phyloP scores from a whole-genome alignment of 192 early-diverging fungal species.

The Linnemannia schmuckeri region DNA sequence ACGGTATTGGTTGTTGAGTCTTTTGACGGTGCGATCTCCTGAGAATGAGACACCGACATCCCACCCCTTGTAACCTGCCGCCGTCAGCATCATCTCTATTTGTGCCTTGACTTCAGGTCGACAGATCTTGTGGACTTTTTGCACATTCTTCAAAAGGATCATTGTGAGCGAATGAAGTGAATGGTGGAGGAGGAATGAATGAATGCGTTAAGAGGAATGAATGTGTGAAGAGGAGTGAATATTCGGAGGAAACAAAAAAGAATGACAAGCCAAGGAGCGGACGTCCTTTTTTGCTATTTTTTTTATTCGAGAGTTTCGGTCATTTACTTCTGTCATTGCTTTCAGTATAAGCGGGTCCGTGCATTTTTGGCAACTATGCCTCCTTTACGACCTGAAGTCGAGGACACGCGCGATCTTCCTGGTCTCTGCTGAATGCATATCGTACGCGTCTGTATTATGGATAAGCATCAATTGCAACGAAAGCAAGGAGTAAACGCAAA shows the following conservation, averaged over 20 bases:
- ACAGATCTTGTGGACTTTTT: slow-evolving; percentile 27
- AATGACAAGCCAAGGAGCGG: not conserved
- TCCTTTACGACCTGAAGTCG: slow-evolving; percentile 13
- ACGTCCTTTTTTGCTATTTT: not conserved
- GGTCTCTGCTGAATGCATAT: slow-evolving; percentile 18
- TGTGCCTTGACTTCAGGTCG: slow-evolving; percentile 8
- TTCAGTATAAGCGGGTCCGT: not conserved
- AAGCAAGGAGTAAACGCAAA: not conserved
- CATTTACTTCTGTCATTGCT: not conserved
- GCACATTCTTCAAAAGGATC: slow-evolving; percentile 53
- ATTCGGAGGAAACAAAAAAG: no score
- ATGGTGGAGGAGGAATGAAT: not conserved
- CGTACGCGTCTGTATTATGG: slow-evolving; percentile 20
- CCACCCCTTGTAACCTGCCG: slow-evolving; percentile 68
- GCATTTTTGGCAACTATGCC: not conserved
- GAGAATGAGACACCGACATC: slow-evolving; percentile 73
- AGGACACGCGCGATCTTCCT: slow-evolving; percentile 28
- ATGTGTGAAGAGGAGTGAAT: not conserved
- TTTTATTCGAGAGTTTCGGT: not conserved
- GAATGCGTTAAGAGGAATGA: not conserved
- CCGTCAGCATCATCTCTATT: slow-evolving; percentile 60
- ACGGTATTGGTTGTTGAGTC: slow-evolving; percentile 68
- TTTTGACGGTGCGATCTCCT: slow-evolving; percentile 58
- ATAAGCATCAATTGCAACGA: not conserved
- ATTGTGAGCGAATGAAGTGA: not conserved